A percentile compares a stretch with the other conserved stretches of the same genome.
Evolutionary conservation across 129 eudicot genomes (phyloP).

Genomic region (Arctium minus): DNA sequence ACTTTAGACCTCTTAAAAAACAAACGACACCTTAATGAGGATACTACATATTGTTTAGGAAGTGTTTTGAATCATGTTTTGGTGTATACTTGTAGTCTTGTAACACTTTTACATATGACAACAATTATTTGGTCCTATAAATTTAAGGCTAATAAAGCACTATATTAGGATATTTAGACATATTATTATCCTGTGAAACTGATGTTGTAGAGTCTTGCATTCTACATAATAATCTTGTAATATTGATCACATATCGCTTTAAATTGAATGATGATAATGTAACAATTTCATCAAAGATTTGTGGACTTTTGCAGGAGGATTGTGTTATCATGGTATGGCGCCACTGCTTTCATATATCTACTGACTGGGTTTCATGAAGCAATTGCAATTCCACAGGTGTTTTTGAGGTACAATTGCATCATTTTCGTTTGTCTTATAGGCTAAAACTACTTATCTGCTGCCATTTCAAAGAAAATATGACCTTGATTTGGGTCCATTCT

Average conservation of each 20-base stretch:
- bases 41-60: conserved; percentile 85
- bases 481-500: background rate
- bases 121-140: no score
- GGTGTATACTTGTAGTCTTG: conserved; percentile 2
- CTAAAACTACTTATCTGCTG: background rate
- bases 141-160: background rate
- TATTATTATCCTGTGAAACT: no score
- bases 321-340: no score
- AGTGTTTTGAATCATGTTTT: conserved; percentile 94
- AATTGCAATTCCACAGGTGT: conserved; percentile 75
- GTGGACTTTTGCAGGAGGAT: no score
- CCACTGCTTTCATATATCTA: conserved; percentile 27
- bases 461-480: background rate
- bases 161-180: background rate
- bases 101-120: no score
- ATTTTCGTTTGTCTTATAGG: background rate
- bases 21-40: conserved; percentile 25
- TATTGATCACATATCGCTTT: no score
- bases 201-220: background rate
- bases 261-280: no score
- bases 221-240: background rate
- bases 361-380: conserved; percentile 88
- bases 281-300: no score
- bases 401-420: conserved; percentile 55
- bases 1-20: no score